Evolutionary conservation across 2,329 filamentous ascomycete species (phyloP).

Genomic region (Diplodia seriata): DNA sequence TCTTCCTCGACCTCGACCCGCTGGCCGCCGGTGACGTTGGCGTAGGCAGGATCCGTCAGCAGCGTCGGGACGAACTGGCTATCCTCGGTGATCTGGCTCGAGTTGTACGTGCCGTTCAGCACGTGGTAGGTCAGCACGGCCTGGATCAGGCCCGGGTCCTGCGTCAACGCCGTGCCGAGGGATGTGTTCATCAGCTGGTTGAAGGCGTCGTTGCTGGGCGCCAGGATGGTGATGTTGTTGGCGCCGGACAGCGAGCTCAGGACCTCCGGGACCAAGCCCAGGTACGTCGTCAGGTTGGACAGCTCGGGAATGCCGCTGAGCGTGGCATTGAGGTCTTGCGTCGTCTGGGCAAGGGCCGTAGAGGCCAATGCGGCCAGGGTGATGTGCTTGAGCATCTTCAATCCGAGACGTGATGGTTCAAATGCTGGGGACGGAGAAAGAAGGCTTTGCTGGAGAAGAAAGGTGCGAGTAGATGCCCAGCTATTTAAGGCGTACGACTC

Average conservation of each 20-base stretch:
- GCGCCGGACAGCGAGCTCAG: conserved; percentile 48
- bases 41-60: conserved; percentile 59
- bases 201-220: conserved; percentile 62
- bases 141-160: conserved; percentile 51
- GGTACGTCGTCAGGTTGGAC: conserved; percentile 45
- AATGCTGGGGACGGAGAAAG: background rate
- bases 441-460: background rate
- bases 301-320: conserved; percentile 44
- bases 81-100: conserved; percentile 48
- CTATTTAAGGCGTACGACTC: conserved; percentile 22
- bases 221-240: conserved; percentile 64
- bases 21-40: conserved; percentile 67
- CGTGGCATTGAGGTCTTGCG: conserved; percentile 44
- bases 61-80: conserved; percentile 56
- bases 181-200: conserved; percentile 48
- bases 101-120: conserved; percentile 58
- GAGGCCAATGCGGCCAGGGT: conserved; percentile 46
- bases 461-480: background rate
- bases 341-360: conserved; percentile 43
- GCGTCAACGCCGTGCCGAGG: conserved; percentile 38
- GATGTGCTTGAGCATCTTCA: conserved; percentile 51
- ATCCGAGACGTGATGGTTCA: background rate
- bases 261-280: conserved; percentile 48
- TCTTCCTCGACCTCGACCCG: conserved; percentile 56
- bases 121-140: conserved; percentile 63